These are phyloP conservation scores for Neckera pumila DNA, from an alignment of 225 moss, liverwort and hornwort genomes.

Conservation along the genomic window DNA sequence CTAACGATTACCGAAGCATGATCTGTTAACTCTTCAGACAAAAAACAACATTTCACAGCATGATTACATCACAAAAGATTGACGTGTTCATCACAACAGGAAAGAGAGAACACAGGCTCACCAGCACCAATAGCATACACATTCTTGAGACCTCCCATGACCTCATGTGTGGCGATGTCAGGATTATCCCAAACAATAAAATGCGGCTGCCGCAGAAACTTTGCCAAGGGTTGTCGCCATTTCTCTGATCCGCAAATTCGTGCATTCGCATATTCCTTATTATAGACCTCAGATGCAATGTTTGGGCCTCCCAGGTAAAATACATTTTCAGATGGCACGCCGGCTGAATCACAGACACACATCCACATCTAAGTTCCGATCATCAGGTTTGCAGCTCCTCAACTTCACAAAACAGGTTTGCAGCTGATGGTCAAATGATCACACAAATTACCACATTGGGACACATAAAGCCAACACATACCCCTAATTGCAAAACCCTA, in stretches of 20 bases:
- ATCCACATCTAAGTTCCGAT: not conserved
- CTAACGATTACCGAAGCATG: not conserved
- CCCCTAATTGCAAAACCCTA: not conserved
- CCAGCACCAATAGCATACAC: constrained; percentile 97
- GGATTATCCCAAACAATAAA: constrained; percentile 97
- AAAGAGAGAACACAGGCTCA: not conserved
- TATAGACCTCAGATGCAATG: constrained; percentile 92
- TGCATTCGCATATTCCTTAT: constrained; percentile 89
- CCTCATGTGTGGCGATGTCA: constrained; percentile 86
- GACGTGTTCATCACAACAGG: not conserved
- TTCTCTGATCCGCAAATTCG: constrained; percentile 86
- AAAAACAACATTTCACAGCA: not conserved
- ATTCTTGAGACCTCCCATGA: constrained; percentile 96
- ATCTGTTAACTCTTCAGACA: not conserved
- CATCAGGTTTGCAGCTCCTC: too few species aligned
- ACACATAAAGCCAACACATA: not conserved
- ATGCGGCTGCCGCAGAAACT: constrained; percentile 83
- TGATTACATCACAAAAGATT: not conserved
- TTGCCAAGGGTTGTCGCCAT: constrained; percentile 75
- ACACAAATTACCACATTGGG: not conserved
- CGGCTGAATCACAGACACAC: constrained; percentile 38
- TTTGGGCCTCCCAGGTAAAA: constrained; percentile 89
- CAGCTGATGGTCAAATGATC: not conserved
- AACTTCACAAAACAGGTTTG: not conserved
- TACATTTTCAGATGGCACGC: constrained; percentile 71